Conservation (phyloP, 1,284 basidiomycete species). For the Afroboletus lepidellus region DNA sequence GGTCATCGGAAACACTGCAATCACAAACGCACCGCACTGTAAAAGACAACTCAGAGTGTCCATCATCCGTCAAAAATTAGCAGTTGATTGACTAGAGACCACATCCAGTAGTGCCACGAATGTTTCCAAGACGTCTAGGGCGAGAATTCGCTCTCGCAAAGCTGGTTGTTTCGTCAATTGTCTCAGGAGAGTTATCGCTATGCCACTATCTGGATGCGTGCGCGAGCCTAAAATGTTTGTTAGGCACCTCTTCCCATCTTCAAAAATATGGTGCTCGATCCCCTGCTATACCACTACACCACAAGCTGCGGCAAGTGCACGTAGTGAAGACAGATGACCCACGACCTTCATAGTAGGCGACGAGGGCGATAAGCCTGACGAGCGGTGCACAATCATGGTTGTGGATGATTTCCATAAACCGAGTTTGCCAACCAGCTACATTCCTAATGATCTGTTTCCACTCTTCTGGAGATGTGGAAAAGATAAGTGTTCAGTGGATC, state of each 20-base stretch:
- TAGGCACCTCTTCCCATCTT: slow-evolving; percentile 11
- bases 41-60: slow-evolving; percentile 19
- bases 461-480: slow-evolving; percentile 14
- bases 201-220: slow-evolving; percentile 16
- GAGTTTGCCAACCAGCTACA: slow-evolving; percentile 8
- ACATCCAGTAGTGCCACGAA: slow-evolving; percentile 18
- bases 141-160: slow-evolving; percentile 18
- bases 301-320: no score
- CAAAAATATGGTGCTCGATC: no score
- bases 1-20: background rate
- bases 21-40: slow-evolving; percentile 16
- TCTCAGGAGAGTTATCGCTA: slow-evolving; percentile 25
- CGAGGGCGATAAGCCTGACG: slow-evolving; percentile 21
- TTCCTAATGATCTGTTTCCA: slow-evolving; percentile 22
- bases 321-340: no score
- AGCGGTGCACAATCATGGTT: slow-evolving; percentile 7
- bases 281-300: no score
- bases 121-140: slow-evolving; percentile 13
- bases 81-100: background rate
- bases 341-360: slow-evolving; percentile 30
- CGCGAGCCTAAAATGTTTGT: slow-evolving; percentile 6
- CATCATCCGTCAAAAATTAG: slow-evolving; percentile 23
- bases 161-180: slow-evolving; percentile 17
- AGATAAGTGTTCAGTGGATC: background rate
- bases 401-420: slow-evolving; percentile 13